phyloP scores from a whole-genome alignment of 768 basidiomycete genomes.

The Piloderma croceum region DNA sequence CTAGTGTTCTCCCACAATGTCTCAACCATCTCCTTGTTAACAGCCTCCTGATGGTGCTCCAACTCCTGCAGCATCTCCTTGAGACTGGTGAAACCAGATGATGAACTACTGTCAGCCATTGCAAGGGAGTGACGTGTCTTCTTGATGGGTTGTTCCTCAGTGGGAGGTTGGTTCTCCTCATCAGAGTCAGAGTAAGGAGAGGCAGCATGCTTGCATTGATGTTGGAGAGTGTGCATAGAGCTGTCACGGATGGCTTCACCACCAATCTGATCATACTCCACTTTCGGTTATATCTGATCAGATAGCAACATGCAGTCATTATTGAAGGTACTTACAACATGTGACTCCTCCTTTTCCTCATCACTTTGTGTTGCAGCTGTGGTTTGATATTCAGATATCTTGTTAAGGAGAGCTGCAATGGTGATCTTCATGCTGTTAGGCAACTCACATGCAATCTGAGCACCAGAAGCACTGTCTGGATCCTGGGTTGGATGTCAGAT shows the following conservation, averaged over 20 bases:
- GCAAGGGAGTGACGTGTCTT: not conserved
- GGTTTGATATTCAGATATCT: too few species aligned
- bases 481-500: too few species aligned
- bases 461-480: too few species aligned
- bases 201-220: not conserved
- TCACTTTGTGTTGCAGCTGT: too few species aligned
- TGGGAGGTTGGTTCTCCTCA: not conserved
- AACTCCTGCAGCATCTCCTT: not conserved
- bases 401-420: too few species aligned
- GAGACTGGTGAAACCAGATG: not conserved
- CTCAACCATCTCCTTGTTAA: not conserved
- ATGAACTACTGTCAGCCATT: not conserved
- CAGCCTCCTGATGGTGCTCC: not conserved
- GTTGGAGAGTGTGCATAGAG: not conserved
- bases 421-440: too few species aligned
- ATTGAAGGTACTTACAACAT: slow-evolving; percentile 1
- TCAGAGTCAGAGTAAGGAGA: too few species aligned
- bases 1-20: not conserved
- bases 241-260: not conserved
- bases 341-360: slow-evolving; percentile 2
- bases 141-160: not conserved
- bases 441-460: too few species aligned
- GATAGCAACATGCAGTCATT: not conserved
- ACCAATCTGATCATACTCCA: slow-evolving; percentile 1
- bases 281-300: not conserved